Evolutionary conservation across 305 asterid genomes (phyloP).

Genomic region (Solanum hybrid): DNA sequence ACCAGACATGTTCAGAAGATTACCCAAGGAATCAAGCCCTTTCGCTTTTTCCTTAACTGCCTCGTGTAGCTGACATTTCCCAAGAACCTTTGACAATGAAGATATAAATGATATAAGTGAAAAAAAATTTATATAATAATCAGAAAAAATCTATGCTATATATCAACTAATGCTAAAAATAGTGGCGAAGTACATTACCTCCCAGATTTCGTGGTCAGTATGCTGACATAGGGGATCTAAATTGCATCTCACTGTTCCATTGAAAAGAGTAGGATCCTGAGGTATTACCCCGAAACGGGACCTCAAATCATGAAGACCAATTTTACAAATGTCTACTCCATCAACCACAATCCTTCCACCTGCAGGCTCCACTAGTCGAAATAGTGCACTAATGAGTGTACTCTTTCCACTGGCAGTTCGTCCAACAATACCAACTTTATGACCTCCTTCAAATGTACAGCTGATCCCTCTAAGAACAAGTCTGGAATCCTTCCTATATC

Average conservation of each 20-base stretch:
- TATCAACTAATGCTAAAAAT: background rate
- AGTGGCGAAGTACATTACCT: slow-evolving; percentile 28
- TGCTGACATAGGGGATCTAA: slow-evolving; percentile 75
- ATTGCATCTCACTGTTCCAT: slow-evolving; percentile 79
- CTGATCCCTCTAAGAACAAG: slow-evolving; percentile 75
- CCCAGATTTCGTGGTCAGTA: slow-evolving; percentile 68
- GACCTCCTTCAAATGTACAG: slow-evolving; percentile 79
- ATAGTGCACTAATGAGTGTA: slow-evolving; percentile 74
- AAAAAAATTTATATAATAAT: no score
- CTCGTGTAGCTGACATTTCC: slow-evolving; percentile 85
- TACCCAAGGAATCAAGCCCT: slow-evolving; percentile 72
- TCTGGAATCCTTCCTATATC: slow-evolving; percentile 55
- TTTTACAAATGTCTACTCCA: slow-evolving; percentile 56
- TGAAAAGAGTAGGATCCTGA: slow-evolving; percentile 90
- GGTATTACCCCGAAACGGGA: slow-evolving; percentile 85
- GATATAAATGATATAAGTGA: background rate
- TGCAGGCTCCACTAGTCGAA: slow-evolving; percentile 77
- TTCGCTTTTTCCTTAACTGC: slow-evolving; percentile 63
- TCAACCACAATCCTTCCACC: slow-evolving; percentile 83
- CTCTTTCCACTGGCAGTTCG: slow-evolving; percentile 96
- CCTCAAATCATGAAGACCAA: slow-evolving; percentile 86
- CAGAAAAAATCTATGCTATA: background rate
- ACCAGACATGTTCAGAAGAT: slow-evolving; percentile 6
- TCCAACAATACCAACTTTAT: slow-evolving; percentile 79
- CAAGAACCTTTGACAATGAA: slow-evolving; percentile 41